A percentile compares a stretch with the other conserved stretches of the same genome.
phyloP scores from a whole-genome alignment of 305 asterid species.

The Solanum chacoense region DNA sequence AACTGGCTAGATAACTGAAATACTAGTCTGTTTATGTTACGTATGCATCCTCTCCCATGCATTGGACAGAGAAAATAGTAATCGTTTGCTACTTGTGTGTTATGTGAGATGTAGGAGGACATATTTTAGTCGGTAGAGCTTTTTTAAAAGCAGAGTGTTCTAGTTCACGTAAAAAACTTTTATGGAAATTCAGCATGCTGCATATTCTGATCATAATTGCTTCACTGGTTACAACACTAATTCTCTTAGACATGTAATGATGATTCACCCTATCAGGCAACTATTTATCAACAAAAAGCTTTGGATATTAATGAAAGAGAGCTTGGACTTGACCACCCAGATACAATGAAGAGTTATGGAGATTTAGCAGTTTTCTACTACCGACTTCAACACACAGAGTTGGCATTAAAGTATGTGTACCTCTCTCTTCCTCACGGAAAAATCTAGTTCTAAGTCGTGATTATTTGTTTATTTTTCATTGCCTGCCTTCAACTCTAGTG shows the following conservation, averaged over 20 bases:
- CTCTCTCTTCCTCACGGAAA: neutral
- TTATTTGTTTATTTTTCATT: neutral
- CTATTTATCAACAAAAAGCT: conserved; percentile 87
- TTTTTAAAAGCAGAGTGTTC: neutral
- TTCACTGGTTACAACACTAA: neutral
- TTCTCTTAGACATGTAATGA: conserved; percentile 3
- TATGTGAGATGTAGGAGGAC: neutral
- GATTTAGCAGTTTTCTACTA: conserved; percentile 90
- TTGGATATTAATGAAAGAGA: conserved; percentile 89
- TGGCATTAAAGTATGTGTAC: conserved; percentile 62
- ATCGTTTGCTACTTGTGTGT: neutral
- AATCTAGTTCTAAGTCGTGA: neutral
- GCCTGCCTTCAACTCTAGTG: neutral
- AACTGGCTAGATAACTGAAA: neutral
- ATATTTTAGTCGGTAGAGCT: neutral
- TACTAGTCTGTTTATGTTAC: neutral
- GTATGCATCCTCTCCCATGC: neutral
- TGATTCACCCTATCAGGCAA: conserved; percentile 41
- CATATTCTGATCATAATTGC: neutral
- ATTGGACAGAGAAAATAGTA: neutral
- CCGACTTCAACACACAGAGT: conserved; percentile 84
- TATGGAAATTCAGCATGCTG: neutral
- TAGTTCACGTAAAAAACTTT: neutral
- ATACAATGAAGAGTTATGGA: conserved; percentile 93
- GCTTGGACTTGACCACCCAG: conserved; percentile 90